Evolutionary conservation across 345 rosid genomes (phyloP).

Genomic region (Pseudoturritis turrita): DNA sequence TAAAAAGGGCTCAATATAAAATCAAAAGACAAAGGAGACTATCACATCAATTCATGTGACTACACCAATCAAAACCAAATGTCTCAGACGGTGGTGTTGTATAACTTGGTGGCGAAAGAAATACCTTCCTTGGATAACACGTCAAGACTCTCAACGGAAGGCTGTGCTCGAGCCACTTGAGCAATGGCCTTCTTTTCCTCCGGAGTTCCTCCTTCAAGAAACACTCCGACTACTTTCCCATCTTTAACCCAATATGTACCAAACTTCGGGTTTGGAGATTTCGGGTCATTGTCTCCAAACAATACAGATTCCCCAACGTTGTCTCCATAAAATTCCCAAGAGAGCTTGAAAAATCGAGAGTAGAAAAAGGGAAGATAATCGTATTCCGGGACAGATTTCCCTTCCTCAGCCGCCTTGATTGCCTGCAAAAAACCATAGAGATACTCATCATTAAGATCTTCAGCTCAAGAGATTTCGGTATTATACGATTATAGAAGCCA

Average conservation of each 20-base stretch:
- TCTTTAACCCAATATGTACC: conserved; percentile 87
- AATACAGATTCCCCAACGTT: conserved; percentile 47
- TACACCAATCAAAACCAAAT: neutral
- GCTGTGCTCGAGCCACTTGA: conserved; percentile 64
- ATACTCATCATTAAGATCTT: neutral
- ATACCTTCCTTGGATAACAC: conserved; percentile 55
- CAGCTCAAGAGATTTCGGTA: neutral
- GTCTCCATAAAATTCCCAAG: conserved; percentile 96
- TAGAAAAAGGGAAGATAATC: conserved; percentile 35
- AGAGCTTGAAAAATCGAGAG: conserved; percentile 37
- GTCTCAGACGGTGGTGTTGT: neutral
- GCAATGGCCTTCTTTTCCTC: conserved; percentile 85
- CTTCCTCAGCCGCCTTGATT: conserved; percentile 59
- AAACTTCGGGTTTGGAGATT: conserved; percentile 58
- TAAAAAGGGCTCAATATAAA: too few species aligned
- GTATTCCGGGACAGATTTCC: conserved; percentile 48
- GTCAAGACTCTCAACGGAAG: conserved; percentile 53
- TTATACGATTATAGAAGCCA: neutral
- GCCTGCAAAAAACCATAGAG: conserved; percentile 37
- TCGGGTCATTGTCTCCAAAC: conserved; percentile 59
- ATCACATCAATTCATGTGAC: neutral
- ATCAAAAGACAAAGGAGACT: neutral
- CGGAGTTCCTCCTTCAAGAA: conserved; percentile 69
- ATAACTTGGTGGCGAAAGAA: conserved; percentile 36
- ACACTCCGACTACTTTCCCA: conserved; percentile 78